Evolutionary conservation across 495 filamentous ascomycete genomes (phyloP).

Genomic region (Tirmania nivea): DNA sequence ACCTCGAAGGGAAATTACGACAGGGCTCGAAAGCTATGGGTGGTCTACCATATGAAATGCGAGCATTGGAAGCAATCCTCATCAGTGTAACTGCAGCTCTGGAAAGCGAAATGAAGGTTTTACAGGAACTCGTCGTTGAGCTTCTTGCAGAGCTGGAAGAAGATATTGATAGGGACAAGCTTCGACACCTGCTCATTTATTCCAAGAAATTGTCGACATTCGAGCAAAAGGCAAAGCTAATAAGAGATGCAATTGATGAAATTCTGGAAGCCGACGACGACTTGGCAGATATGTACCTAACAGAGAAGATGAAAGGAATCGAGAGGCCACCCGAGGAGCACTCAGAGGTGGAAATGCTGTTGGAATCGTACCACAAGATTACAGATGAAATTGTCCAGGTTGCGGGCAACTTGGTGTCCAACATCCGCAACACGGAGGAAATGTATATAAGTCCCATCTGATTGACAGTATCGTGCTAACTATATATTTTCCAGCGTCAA

Average conservation of each 20-base stretch:
- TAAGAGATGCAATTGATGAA: conserved; percentile 88
- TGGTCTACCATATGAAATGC: conserved; percentile 44
- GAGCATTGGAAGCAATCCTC: conserved; percentile 61
- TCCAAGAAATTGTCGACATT: conserved; percentile 92
- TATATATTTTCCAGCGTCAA: conserved; percentile 40
- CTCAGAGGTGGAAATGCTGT: conserved; percentile 85
- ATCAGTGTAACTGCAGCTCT: conserved; percentile 67
- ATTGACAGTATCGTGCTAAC: neutral
- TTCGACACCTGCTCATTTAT: conserved; percentile 72
- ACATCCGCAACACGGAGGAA: conserved; percentile 94
- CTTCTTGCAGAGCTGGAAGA: conserved; percentile 83
- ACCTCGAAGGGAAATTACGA: conserved; percentile 43
- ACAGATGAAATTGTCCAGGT: conserved; percentile 95
- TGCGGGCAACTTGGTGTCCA: conserved; percentile 76
- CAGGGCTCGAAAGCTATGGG: conserved; percentile 30
- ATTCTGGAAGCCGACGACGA: conserved; percentile 96
- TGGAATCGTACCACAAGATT: conserved; percentile 94
- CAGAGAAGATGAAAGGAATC: conserved; percentile 57
- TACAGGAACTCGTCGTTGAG: conserved; percentile 73
- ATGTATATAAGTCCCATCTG: conserved; percentile 38
- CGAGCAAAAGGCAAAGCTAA: conserved; percentile 86
- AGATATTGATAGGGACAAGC: conserved; percentile 86
- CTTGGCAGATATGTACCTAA: conserved; percentile 81
- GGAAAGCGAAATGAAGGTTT: conserved; percentile 80
- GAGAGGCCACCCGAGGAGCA: conserved; percentile 67